Percentiles rank a stretch among this genome's conserved stretches.
These are phyloP conservation scores for Galerina marginata DNA, from an alignment of 768 basidiomycete species.

Conservation along the genomic window DNA sequence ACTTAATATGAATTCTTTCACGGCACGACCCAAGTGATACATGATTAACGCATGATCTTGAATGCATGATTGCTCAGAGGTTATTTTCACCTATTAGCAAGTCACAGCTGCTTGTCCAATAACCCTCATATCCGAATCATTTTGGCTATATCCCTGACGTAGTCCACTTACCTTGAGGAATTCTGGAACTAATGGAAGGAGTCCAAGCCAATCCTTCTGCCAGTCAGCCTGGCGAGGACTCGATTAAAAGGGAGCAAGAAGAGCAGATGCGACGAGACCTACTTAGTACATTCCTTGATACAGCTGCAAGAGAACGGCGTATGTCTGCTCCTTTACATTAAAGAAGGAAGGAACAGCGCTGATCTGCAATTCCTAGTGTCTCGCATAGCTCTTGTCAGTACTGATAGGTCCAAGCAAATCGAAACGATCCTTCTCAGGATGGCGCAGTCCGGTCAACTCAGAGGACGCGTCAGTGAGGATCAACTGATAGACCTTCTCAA, in stretches of 20 bases:
- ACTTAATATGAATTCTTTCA: no score
- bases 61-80: no score
- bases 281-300: constrained; percentile 78
- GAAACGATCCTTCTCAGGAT: constrained; percentile 79
- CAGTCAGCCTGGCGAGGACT: constrained; percentile 44
- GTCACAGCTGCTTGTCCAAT: not conserved
- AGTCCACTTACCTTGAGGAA: no score
- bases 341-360: not conserved
- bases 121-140: not conserved
- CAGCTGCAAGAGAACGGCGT: constrained; percentile 84
- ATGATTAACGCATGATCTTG: no score
- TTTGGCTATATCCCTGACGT: not conserved
- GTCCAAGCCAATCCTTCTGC: not conserved
- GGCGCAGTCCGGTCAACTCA: constrained; percentile 83
- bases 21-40: no score
- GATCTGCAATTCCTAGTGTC: constrained; percentile 57
- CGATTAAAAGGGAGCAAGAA: constrained; percentile 65
- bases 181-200: constrained; percentile 8
- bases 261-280: constrained; percentile 80
- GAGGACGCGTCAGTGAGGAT: constrained; percentile 75
- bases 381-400: constrained; percentile 86
- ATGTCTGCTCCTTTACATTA: constrained; percentile 27
- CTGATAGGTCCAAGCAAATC: constrained; percentile 80
- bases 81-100: no score
- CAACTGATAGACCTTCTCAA: constrained; percentile 88